These are phyloP conservation scores for Paramarasmius palmivorus DNA, from an alignment of 1,284 basidiomycete species.

Conservation along the genomic window DNA sequence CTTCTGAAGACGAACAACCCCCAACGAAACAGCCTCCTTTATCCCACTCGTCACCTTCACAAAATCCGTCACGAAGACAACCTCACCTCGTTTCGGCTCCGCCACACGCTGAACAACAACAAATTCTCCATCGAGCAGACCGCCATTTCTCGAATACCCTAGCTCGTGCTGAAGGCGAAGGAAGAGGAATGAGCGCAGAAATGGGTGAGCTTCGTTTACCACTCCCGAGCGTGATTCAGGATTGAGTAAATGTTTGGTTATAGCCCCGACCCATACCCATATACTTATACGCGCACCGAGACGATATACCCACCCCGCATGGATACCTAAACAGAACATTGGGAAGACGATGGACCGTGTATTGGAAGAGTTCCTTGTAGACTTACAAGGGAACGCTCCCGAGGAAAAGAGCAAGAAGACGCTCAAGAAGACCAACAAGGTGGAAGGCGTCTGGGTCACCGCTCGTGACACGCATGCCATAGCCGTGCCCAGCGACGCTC, in stretches of 20 bases:
- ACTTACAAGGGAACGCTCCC: not conserved
- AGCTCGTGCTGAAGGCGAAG: conserved; percentile 54
- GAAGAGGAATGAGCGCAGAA: conserved; percentile 56
- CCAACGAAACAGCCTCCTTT: conserved; percentile 25
- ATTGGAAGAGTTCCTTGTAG: conserved; percentile 19
- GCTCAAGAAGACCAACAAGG: not conserved
- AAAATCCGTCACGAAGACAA: not conserved
- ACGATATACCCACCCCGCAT: conserved; percentile 68
- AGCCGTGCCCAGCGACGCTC: not conserved
- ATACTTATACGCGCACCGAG: conserved; percentile 71
- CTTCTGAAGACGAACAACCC: conserved; percentile 25
- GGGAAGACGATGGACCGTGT: conserved; percentile 40
- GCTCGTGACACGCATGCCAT: not conserved
- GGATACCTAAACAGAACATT: conserved; percentile 70
- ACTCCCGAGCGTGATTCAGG: not conserved
- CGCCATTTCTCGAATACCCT: conserved; percentile 49
- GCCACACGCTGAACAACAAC: conserved; percentile 38
- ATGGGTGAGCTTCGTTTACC: conserved; percentile 43
- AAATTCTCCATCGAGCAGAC: not conserved
- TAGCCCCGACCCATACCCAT: conserved; percentile 71
- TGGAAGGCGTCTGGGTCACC: conserved; percentile 3
- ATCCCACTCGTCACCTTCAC: not conserved
- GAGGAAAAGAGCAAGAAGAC: not conserved
- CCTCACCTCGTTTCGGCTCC: too few species aligned
- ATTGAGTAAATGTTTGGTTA: not conserved